A percentile compares a stretch with the other conserved stretches of the same genome.
These are phyloP conservation scores for Suhomyces choctaworum DNA, from an alignment of 1,139 yeast genomes.

Conservation along the genomic window DNA sequence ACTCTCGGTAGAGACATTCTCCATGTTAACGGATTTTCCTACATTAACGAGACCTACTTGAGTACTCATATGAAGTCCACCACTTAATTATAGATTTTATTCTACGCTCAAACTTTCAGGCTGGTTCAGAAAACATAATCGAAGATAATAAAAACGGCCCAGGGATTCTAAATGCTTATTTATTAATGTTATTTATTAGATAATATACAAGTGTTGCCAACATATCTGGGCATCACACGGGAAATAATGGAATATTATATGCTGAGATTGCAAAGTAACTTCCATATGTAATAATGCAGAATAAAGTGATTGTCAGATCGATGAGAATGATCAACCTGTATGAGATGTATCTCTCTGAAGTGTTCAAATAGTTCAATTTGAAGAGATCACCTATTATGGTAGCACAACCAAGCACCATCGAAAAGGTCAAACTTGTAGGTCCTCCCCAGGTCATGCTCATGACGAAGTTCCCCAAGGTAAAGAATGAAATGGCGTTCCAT, in stretches of 20 bases:
- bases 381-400: conserved; percentile 17
- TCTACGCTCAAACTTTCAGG: too few species aligned
- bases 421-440: not conserved
- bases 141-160: conserved; percentile 2
- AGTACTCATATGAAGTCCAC: conserved; percentile 8
- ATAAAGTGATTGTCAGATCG: conserved; percentile 7
- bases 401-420: conserved; percentile 6
- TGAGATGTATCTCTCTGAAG: conserved; percentile 3
- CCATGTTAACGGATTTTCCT: conserved; percentile 46
- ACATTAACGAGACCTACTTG: conserved; percentile 43
- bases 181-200: conserved; percentile 6
- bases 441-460: conserved; percentile 1
- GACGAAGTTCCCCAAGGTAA: conserved; percentile 8
- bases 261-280: too few species aligned
- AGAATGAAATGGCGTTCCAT: conserved; percentile 12
- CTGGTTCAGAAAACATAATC: too few species aligned
- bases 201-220: too few species aligned
- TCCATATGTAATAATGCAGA: too few species aligned
- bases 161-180: not conserved
- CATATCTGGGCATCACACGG: too few species aligned
- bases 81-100: too few species aligned
- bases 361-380: conserved; percentile 22
- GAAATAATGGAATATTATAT: too few species aligned
- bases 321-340: conserved; percentile 7
- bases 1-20: conserved; percentile 29